phyloP scores from a whole-genome alignment of 78 protist genomes.

The Dictyostelium capitatum region DNA sequence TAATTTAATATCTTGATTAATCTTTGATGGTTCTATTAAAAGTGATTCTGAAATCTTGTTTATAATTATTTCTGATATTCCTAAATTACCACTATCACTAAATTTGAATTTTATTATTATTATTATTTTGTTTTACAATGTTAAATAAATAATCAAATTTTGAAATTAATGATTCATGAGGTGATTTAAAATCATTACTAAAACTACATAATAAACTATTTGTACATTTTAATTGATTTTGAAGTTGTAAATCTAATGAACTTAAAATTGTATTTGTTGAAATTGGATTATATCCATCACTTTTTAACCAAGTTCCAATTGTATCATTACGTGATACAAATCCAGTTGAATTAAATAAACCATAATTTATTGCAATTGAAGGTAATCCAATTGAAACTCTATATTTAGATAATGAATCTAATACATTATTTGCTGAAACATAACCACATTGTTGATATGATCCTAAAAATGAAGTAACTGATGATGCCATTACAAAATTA shows the following conservation, averaged over 20 bases:
- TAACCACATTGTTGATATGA: background rate
- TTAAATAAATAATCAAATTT: too few species aligned
- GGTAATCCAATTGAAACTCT: background rate
- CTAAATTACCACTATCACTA: background rate
- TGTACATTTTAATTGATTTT: background rate
- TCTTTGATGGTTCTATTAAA: background rate
- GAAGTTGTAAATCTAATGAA: constrained; percentile 3
- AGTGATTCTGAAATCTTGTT: background rate
- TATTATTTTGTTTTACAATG: too few species aligned
- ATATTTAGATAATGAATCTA: background rate
- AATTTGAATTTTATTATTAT: background rate
- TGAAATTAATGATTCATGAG: too few species aligned
- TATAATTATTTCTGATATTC: background rate
- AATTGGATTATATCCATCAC: background rate
- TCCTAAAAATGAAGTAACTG: background rate
- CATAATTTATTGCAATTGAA: background rate
- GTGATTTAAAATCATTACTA: background rate
- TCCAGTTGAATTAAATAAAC: background rate
- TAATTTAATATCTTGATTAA: background rate
- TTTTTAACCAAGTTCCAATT: background rate
- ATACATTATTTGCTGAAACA: background rate
- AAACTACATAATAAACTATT: background rate
- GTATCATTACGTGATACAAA: background rate
- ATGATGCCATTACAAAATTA: background rate
- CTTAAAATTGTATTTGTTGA: background rate